A percentile compares a stretch with the other conserved stretches of the same genome.
These are phyloP conservation scores for Eimeria tenella DNA, from an alignment of 169 alveolate species.

Conservation along the genomic window DNA sequence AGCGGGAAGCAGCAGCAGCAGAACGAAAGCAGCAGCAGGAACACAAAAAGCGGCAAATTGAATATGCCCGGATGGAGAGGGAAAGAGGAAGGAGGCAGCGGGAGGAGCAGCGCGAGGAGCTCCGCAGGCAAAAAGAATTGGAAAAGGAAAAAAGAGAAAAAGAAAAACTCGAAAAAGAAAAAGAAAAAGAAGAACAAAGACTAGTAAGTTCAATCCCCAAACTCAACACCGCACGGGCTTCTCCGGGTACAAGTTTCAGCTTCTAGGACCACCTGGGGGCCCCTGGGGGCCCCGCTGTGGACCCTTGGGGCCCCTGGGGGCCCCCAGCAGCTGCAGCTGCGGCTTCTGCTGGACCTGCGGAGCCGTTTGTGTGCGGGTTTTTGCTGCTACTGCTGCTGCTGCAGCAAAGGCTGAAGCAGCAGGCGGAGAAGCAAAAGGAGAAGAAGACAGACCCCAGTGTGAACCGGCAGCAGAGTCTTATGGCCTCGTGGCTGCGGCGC, in stretches of 20 bases:
- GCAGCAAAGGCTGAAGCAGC: conserved; percentile 57
- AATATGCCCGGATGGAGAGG: not conserved
- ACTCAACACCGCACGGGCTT: not conserved
- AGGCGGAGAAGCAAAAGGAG: conserved; percentile 43
- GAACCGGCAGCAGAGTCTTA: conserved; percentile 46
- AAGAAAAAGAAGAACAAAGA: conserved; percentile 25
- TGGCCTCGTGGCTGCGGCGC: conserved; percentile 56
- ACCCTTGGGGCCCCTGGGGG: not conserved
- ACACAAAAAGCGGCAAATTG: not conserved
- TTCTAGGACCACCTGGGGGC: not conserved
- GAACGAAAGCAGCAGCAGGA: conserved; percentile 25
- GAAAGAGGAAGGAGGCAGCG: not conserved
- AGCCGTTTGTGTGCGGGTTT: not conserved
- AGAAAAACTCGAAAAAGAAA: conserved; percentile 13
- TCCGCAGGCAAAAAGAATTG: not conserved
- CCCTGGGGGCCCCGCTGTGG: not conserved
- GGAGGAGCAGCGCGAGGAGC: not conserved
- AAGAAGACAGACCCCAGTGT: conserved; percentile 53
- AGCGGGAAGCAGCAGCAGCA: conserved; percentile 28
- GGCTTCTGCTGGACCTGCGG: not conserved
- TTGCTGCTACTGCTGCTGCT: not conserved
- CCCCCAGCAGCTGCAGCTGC: not conserved
- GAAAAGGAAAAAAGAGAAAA: not conserved
- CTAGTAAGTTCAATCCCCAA: not conserved
- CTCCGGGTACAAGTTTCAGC: not conserved